phyloP scores from a whole-genome alignment of 1,284 basidiomycete genomes.

The Mycena citricolor region DNA sequence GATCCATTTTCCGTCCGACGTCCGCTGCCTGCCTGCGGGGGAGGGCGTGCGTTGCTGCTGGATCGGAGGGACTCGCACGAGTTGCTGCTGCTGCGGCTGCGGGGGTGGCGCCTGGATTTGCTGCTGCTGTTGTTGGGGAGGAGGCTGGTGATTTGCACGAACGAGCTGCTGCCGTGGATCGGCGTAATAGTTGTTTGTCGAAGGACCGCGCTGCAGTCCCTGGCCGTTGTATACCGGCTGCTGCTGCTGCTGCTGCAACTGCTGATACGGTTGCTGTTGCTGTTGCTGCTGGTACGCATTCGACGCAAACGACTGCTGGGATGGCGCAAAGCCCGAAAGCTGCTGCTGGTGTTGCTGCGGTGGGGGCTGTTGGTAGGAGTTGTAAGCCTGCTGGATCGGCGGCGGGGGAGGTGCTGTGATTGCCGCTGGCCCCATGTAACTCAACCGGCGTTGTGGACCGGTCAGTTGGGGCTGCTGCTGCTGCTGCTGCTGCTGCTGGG shows the following conservation, averaged over 20 bases:
- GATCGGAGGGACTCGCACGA: slow-evolving; percentile 26
- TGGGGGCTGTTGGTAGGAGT: slow-evolving; percentile 21
- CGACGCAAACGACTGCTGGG: slow-evolving; percentile 21
- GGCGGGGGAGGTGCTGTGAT: slow-evolving; percentile 25
- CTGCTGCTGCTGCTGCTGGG: slow-evolving; percentile 29
- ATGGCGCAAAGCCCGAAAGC: slow-evolving; percentile 14
- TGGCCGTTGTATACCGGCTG: slow-evolving; percentile 18
- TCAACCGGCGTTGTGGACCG: slow-evolving; percentile 25
- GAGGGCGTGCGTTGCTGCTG: slow-evolving; percentile 38
- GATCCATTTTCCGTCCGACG: slow-evolving; percentile 76
- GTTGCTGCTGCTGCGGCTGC: slow-evolving; percentile 28
- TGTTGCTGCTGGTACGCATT: slow-evolving; percentile 25
- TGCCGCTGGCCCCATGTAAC: slow-evolving; percentile 22
- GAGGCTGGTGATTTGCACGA: too few relatives aligned
- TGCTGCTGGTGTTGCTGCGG: slow-evolving; percentile 23
- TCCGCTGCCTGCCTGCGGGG: slow-evolving; percentile 40
- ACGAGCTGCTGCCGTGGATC: slow-evolving; percentile 29
- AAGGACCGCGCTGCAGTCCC: slow-evolving; percentile 27
- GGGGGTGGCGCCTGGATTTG: slow-evolving; percentile 2
- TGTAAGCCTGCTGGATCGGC: slow-evolving; percentile 24
- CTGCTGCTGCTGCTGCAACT: slow-evolving; percentile 25
- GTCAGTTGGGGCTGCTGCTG: slow-evolving; percentile 26
- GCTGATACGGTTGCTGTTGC: slow-evolving; percentile 23
- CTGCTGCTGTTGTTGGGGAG: slow-evolving; percentile 27
- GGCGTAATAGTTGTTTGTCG: slow-evolving; percentile 26